phyloP scores from a whole-genome alignment of 1,284 basidiomycete species.

The Cutaneotrichosporon mucoides region DNA sequence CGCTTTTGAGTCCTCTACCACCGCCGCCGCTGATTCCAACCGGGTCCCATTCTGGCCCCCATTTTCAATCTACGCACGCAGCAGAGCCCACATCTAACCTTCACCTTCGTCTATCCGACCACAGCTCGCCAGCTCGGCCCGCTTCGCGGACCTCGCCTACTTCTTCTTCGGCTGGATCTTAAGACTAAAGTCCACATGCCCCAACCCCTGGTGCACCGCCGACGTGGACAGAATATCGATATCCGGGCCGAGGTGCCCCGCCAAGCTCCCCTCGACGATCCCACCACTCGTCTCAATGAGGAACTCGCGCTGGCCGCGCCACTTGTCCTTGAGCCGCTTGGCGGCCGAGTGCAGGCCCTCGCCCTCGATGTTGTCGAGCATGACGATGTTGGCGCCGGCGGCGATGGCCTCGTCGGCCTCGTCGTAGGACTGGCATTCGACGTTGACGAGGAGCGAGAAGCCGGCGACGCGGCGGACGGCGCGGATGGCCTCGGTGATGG shows the following conservation, averaged over 20 bases:
- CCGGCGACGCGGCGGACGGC: slow-evolving; percentile 85
- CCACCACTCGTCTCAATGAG: slow-evolving; percentile 88
- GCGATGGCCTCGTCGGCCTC: slow-evolving; percentile 95
- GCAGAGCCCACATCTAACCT: too few relatives aligned
- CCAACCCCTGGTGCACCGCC: slow-evolving; percentile 76
- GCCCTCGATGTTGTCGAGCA: slow-evolving; percentile 95
- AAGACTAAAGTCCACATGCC: slow-evolving; percentile 87
- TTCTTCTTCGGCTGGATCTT: slow-evolving; percentile 16
- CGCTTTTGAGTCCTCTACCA: too few relatives aligned
- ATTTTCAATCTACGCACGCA: too few relatives aligned
- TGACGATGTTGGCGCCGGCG: slow-evolving; percentile 94
- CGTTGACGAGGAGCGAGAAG: slow-evolving; percentile 88
- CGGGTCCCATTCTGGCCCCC: too few relatives aligned
- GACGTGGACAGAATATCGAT: slow-evolving; percentile 93
- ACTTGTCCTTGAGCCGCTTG: slow-evolving; percentile 60
- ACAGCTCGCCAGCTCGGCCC: too few relatives aligned
- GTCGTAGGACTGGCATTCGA: slow-evolving; percentile 82
- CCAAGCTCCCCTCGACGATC: slow-evolving; percentile 71
- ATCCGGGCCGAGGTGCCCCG: slow-evolving; percentile 55
- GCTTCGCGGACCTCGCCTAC: not conserved
- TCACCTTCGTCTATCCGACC: too few relatives aligned
- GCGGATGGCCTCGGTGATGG: slow-evolving; percentile 81
- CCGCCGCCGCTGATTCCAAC: too few relatives aligned
- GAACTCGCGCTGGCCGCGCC: slow-evolving; percentile 66
- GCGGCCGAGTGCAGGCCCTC: slow-evolving; percentile 65